Evolutionary conservation across 2,329 filamentous ascomycete genomes (phyloP).

Genomic region (Zasmidium cellare): DNA sequence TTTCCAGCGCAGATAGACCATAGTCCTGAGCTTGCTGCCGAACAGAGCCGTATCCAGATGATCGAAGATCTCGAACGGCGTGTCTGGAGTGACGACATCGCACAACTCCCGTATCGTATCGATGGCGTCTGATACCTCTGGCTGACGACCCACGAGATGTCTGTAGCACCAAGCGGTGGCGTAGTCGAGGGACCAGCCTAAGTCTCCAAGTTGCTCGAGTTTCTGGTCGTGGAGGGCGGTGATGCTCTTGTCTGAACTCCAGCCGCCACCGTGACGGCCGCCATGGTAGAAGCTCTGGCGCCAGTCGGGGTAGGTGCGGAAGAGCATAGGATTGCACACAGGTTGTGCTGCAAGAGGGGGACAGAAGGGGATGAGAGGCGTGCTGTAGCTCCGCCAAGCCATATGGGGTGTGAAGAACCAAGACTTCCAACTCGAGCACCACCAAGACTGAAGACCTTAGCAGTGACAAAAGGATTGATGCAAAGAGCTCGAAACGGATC

Average conservation of each 20-base stretch:
- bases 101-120: slow-evolving; percentile 24
- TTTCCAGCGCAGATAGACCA: slow-evolving; percentile 38
- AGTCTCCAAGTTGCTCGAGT: slow-evolving; percentile 27
- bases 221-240: slow-evolving; percentile 22
- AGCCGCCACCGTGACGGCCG: background rate
- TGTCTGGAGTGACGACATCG: slow-evolving; percentile 25
- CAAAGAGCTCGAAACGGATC: slow-evolving; percentile 7
- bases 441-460: too few relatives aligned
- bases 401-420: background rate
- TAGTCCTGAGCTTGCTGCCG: slow-evolving; percentile 38
- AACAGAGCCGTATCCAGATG: slow-evolving; percentile 40
- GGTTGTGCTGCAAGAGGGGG: background rate
- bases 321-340: background rate
- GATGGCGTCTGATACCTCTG: slow-evolving; percentile 28
- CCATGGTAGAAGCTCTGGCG: background rate
- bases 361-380: background rate
- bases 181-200: slow-evolving; percentile 44
- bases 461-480: background rate
- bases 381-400: background rate
- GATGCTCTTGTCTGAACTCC: slow-evolving; percentile 5
- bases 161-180: slow-evolving; percentile 42
- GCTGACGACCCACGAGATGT: slow-evolving; percentile 30
- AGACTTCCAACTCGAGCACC: background rate
- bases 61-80: slow-evolving; percentile 39
- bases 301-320: background rate